Evolutionary conservation across 495 filamentous ascomycete species (phyloP).

Genomic region (Penicillium odoratum): DNA sequence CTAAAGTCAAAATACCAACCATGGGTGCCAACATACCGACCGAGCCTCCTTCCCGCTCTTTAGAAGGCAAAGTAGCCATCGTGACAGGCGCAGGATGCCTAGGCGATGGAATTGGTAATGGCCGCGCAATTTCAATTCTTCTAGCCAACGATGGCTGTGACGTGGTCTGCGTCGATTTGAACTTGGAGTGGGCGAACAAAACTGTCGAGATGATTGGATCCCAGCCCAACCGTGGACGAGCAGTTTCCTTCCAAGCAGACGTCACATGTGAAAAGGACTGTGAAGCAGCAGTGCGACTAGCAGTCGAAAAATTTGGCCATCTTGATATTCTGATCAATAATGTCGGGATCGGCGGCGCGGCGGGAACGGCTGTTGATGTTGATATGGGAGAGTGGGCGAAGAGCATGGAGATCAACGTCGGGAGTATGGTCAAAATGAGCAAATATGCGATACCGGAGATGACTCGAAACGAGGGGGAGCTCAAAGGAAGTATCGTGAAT

Average conservation of each 20-base stretch:
- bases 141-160: conserved; percentile 54
- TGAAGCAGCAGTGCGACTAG: conserved; percentile 33
- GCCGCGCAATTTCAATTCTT: conserved; percentile 56
- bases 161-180: conserved; percentile 56
- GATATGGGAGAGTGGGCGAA: conserved; percentile 54
- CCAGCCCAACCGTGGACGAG: conserved; percentile 24
- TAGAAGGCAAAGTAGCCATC: conserved; percentile 53
- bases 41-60: conserved; percentile 29
- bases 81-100: conserved; percentile 58
- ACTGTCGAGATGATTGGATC: conserved; percentile 51
- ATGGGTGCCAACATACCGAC: conserved; percentile 23
- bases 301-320: conserved; percentile 43
- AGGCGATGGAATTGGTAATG: conserved; percentile 58
- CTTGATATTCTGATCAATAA: conserved; percentile 60
- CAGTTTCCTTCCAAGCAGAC: conserved; percentile 45
- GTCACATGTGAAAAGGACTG: conserved; percentile 52
- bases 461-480: conserved; percentile 42
- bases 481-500: conserved; percentile 53
- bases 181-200: conserved; percentile 42
- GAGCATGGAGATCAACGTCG: conserved; percentile 57
- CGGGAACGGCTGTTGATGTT: conserved; percentile 54
- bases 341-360: conserved; percentile 55
- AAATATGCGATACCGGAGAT: conserved; percentile 56
- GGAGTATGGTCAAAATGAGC: conserved; percentile 58
- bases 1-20: conserved; percentile 3